Base-by-base conservation (phyloP, 208 protist species). In the Acanthamoeba royreba region DNA sequence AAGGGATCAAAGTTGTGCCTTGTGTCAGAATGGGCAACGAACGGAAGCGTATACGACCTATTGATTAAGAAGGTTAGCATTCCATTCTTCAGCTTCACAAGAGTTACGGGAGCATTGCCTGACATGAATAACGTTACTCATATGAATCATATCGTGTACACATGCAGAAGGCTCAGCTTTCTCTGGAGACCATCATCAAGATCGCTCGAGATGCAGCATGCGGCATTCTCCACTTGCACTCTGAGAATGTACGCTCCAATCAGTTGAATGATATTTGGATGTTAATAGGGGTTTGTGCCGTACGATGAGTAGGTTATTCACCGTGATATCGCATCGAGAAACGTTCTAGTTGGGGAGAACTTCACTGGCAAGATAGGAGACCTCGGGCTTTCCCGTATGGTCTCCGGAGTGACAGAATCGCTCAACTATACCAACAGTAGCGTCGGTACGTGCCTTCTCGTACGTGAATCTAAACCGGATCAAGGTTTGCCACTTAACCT, bases 181-280 rank as follows among this genome's bases (percentile, higher is more conserved):
- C 61, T n/a, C n/a, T 31, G 2, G 61, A 72, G 40, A 35, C 35
- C 33, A 42, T 90, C 28, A 52, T 90, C 0, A 90, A 90, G 49
- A 15, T 90, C 0, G 83, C 83, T 4, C 46, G 83, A 3, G 83
- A 90, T 38, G 83, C 83, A 2, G 83, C 83, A 19, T 90, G 45
- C n/a, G 83, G 83, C 83, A 90, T 90, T 33, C 49, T 90, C 17
- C 83, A 90, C 42, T 35, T 90, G 1, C 83, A 90, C 15, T 90
- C 49, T 11, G 83, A 90, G 83, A 90, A 90, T 19, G 83, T 90
- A 58, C 46, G 38, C 45, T 25, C 17, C 25, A 8, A 4, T 25
- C 22, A 31, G 11, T 28, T 17, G 8, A n/a, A 38, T 25, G 72
- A 13, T n/a, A 31, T 22, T 13, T 35, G 46, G 15, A 42, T 85